Percentiles rank a stretch among this genome's conserved stretches.
Evolutionary conservation across 2,329 filamentous ascomycete genomes (phyloP).

Genomic region (Paramyrothecium sp.): DNA sequence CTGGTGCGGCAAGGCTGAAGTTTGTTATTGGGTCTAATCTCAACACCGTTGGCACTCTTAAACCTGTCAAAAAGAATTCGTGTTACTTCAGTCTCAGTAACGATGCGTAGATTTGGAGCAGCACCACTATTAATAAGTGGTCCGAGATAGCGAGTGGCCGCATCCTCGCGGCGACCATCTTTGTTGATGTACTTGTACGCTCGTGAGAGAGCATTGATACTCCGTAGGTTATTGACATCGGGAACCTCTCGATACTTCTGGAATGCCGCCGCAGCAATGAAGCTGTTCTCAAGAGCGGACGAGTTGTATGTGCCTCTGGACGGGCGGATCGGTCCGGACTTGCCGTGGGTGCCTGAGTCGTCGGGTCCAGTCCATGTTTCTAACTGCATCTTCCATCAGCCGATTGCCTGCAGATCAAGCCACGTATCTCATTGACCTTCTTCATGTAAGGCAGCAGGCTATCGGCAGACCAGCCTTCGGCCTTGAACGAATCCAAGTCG

Average conservation of each 20-base stretch:
- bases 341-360: not conserved
- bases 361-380: not conserved
- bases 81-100: not conserved
- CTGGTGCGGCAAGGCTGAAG: not conserved
- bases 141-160: not conserved
- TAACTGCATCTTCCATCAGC: not conserved
- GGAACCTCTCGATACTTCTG: too few relatives aligned
- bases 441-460: slow-evolving; percentile 20
- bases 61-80: not conserved
- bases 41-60: slow-evolving; percentile 10
- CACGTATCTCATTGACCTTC: slow-evolving; percentile 17
- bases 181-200: too few relatives aligned
- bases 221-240: too few relatives aligned
- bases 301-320: not conserved
- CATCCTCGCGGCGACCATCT: too few relatives aligned
- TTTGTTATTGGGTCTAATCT: not conserved
- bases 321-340: not conserved
- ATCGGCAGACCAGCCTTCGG: slow-evolving; percentile 20
- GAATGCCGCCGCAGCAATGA: too few relatives aligned
- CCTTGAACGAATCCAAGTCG: slow-evolving; percentile 24
- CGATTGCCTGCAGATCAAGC: not conserved
- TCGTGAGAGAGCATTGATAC: too few relatives aligned
- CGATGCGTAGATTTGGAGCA: not conserved
- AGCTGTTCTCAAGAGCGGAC: not conserved
- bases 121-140: not conserved